Percentiles rank a stretch among this genome's conserved stretches.
Evolutionary conservation across 768 basidiomycete genomes (phyloP).

Genomic region (Tulasnella sp.): DNA sequence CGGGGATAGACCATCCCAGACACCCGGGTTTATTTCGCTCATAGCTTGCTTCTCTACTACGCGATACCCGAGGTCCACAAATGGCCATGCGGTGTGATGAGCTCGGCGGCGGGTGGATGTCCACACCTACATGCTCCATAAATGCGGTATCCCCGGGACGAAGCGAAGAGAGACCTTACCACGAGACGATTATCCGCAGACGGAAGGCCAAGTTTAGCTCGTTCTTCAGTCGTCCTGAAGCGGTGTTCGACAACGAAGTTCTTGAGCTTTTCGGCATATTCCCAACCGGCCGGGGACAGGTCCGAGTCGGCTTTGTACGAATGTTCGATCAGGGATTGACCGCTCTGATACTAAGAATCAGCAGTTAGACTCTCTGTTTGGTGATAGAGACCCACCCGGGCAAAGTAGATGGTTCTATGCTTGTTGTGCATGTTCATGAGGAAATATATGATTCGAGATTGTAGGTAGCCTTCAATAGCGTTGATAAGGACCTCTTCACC

Average conservation of each 20-base stretch:
- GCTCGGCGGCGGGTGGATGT: constrained; percentile 87
- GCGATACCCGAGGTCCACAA: constrained; percentile 35
- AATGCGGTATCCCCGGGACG: neutral
- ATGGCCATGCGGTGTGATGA: constrained; percentile 95
- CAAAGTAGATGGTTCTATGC: constrained; percentile 91
- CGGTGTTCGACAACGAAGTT: constrained; percentile 82
- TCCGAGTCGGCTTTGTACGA: constrained; percentile 98
- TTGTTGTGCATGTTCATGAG: constrained; percentile 98
- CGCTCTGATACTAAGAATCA: constrained; percentile 45
- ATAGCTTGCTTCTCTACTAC: constrained; percentile 94
- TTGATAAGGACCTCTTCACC: constrained; percentile 96
- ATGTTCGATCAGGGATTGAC: constrained; percentile 96
- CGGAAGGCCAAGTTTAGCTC: constrained; percentile 24
- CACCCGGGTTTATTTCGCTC: constrained; percentile 94
- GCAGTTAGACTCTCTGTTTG: neutral
- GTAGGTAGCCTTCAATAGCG: constrained; percentile 80
- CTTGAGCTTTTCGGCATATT: constrained; percentile 80
- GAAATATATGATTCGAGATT: constrained; percentile 94
- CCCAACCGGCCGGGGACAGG: constrained; percentile 88
- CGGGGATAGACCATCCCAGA: constrained; percentile 92
- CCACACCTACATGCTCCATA: constrained; percentile 58
- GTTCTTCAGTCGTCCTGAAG: constrained; percentile 58
- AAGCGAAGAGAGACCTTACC: constrained; percentile 16
- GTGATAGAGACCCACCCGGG: constrained; percentile 50
- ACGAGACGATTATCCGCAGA: constrained; percentile 27